Evolutionary conservation across 345 rosid species (phyloP), one percentile per base, ranked within the genome.

Genomic region (Lumnitzera racemosa): DNA sequence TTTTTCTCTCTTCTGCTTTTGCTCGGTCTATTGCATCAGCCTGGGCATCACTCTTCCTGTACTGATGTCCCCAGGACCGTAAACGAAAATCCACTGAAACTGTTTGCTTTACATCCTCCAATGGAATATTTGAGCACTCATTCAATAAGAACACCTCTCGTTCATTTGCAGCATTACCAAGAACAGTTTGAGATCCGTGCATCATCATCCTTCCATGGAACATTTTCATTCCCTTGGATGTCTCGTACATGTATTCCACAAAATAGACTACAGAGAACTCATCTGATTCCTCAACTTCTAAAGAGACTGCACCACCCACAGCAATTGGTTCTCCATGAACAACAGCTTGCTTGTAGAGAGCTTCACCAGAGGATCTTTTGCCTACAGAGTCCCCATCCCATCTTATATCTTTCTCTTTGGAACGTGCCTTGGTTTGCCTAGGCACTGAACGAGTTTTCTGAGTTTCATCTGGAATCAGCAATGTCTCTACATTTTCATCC

Each of bases 181-280:
- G 82, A 67, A 88, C 83, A 31, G 96, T 88, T 62, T 76, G 66
- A 51, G 61, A 70, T 61, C 87, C 89, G 65, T 74, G 74, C 67
- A 56, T 61, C 71, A 88, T 65, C 67, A 75, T 47, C 69, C 76
- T 74, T 15, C 86, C 96, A 58, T 88, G 96, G 59, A 77, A 64
- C 80, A 85, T 71, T 75, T 88, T 85, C 61, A 68, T 68, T 50
- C 64, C 73, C 51, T 72, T 75, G 31, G 58, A 55, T 1, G 61
- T 72, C 69, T 85, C 89, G 49, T 62, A 83, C 89, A 88, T 76
- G 66, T 80, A 85, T 59, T 83, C 89, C 61, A 88, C 84, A 63
- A 72, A 81, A 70, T 76, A 85, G 56, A 88, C 73, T 54, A 69
- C 59, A 16, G 83, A 70, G 58, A 70, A 49, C 51, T 81, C 72